phyloP scores from a whole-genome alignment of 495 filamentous ascomycete genomes.

The Xylaria sp. region DNA sequence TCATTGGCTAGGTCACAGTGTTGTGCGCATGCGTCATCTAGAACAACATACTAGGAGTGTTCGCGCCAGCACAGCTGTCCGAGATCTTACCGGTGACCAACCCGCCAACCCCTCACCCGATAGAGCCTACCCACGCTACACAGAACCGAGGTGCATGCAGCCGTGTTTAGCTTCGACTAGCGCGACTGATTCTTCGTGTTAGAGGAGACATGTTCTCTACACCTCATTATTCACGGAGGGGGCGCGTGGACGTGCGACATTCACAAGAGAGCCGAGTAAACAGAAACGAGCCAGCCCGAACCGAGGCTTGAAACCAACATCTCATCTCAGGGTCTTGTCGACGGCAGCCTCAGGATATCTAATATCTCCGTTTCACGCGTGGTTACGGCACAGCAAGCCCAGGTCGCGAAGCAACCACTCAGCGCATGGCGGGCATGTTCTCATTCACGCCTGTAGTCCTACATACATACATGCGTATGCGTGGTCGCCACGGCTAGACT shows the following conservation, averaged over 20 bases:
- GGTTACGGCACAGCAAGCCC: constrained; percentile 23
- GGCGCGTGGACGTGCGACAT: neutral
- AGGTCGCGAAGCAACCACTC: constrained; percentile 4
- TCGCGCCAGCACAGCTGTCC: neutral
- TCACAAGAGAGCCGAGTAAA: neutral
- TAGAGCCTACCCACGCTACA: neutral
- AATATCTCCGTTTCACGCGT: constrained; percentile 16
- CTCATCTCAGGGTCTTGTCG: neutral
- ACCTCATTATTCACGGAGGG: neutral
- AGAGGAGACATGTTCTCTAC: neutral
- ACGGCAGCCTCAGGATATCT: neutral
- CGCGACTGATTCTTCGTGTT: neutral
- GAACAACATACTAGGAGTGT: neutral
- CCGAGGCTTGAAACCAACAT: neutral
- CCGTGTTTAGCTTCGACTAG: neutral
- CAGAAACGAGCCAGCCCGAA: neutral
- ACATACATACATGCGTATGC: no score
- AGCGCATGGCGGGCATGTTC: neutral
- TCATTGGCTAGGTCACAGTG: constrained; percentile 3
- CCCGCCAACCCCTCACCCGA: neutral
- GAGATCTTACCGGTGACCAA: neutral
- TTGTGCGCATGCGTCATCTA: neutral
- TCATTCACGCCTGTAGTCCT: constrained; percentile 9
- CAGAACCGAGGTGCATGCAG: constrained; percentile 14
- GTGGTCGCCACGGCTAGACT: neutral